Percentiles rank a stretch among this genome's conserved stretches.
phyloP scores from a whole-genome alignment of 768 basidiomycete genomes.

The Macrolepiota dolichaula region DNA sequence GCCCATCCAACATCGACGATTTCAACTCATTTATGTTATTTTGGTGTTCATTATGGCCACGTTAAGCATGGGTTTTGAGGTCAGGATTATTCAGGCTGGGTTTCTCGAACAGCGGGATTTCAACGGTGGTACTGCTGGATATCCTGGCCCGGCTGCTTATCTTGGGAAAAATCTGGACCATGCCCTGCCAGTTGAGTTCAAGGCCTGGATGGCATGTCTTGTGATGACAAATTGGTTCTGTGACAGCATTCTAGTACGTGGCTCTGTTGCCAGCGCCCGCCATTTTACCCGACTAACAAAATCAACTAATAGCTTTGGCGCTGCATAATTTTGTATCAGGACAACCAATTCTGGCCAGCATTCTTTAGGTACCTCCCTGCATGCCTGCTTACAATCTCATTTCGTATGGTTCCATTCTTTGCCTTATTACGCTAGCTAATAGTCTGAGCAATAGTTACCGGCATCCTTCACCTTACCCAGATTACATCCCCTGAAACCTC shows the following conservation, averaged over 20 bases:
- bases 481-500: constrained; percentile 5
- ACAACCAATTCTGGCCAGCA: constrained; percentile 3
- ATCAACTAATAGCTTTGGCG: constrained; percentile 1
- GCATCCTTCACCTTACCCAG: constrained; percentile 6
- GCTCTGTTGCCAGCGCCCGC: neutral
- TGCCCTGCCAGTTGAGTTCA: constrained; percentile 1
- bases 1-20: neutral
- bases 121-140: constrained; percentile 4
- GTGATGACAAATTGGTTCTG: constrained; percentile 8
- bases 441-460: neutral
- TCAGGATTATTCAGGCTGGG: constrained; percentile 3
- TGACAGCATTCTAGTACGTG: constrained; percentile 2
- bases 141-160: constrained; percentile 5
- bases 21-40: constrained; percentile 1
- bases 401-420: neutral
- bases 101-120: constrained; percentile 8
- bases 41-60: constrained; percentile 3
- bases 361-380: constrained; percentile 5
- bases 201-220: constrained; percentile 8
- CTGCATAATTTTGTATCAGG: constrained; percentile 2
- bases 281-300: no score
- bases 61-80: constrained; percentile 2
- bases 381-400: neutral
- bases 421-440: neutral
- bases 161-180: constrained; percentile 3